phyloP scores from a whole-genome alignment of 2,329 filamentous ascomycete genomes.

The Myrmaecium sp. region DNA sequence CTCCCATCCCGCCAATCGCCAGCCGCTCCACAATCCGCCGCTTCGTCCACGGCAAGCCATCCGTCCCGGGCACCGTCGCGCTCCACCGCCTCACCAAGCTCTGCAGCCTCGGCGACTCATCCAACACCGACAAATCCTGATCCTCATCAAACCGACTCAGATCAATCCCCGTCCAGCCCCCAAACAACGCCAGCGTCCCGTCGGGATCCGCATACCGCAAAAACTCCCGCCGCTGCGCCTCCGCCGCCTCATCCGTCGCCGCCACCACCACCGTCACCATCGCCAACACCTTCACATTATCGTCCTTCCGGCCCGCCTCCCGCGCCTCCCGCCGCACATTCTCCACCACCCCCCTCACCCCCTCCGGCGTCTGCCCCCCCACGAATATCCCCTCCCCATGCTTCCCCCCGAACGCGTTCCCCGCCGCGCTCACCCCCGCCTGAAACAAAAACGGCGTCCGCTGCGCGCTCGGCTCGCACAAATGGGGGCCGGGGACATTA shows the following conservation, averaged over 20 bases:
- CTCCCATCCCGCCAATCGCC: slow-evolving; percentile 49
- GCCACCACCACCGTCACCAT: slow-evolving; percentile 50
- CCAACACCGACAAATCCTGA: slow-evolving; percentile 43
- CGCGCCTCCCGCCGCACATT: slow-evolving; percentile 43
- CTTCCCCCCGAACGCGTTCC: slow-evolving; percentile 49
- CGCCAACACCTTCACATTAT: slow-evolving; percentile 49
- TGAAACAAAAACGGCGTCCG: slow-evolving; percentile 53
- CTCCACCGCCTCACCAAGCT: slow-evolving; percentile 3
- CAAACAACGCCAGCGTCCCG: slow-evolving; percentile 53
- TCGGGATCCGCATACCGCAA: slow-evolving; percentile 44
- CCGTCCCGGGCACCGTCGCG: slow-evolving; percentile 5
- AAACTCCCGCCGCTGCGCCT: slow-evolving; percentile 45
- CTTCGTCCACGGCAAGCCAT: slow-evolving; percentile 53
- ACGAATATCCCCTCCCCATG: slow-evolving; percentile 59
- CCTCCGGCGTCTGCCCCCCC: slow-evolving; percentile 44
- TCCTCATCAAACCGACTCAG: slow-evolving; percentile 43
- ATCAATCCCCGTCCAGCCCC: slow-evolving; percentile 58
- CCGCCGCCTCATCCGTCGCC: slow-evolving; percentile 47
- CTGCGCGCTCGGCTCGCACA: slow-evolving; percentile 50
- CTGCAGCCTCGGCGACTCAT: slow-evolving; percentile 6
- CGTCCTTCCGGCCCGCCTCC: slow-evolving; percentile 38
- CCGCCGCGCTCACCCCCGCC: slow-evolving; percentile 49
- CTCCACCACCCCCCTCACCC: slow-evolving; percentile 43
- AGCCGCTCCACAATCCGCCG: slow-evolving; percentile 51
- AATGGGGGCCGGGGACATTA: slow-evolving; percentile 45